phyloP scores from a whole-genome alignment of 2,329 filamentous ascomycete genomes.

The Sarocladiaceae sp. region DNA sequence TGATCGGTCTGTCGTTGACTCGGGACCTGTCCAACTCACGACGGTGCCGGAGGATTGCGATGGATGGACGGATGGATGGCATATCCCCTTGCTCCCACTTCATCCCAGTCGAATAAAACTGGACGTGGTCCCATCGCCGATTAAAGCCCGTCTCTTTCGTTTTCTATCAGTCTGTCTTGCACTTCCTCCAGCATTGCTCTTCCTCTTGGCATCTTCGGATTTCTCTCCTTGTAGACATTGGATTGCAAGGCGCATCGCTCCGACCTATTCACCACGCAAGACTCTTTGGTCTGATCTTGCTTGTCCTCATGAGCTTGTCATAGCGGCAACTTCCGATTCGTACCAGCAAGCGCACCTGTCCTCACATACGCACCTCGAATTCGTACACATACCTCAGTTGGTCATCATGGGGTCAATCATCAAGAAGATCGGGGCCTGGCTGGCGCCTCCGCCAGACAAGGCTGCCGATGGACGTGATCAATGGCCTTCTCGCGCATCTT shows the following conservation, averaged over 20 bases:
- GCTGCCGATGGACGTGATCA: constrained; percentile 40
- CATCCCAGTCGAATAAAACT: constrained; percentile 5
- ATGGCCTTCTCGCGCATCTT: constrained; percentile 49
- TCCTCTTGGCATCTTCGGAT: too few relatives aligned
- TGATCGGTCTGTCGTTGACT: background rate
- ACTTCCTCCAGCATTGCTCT: too few relatives aligned
- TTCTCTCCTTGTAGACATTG: too few relatives aligned
- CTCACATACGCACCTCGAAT: too few relatives aligned
- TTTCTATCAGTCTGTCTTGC: too few relatives aligned
- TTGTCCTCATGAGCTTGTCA: background rate
- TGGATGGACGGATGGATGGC: background rate
- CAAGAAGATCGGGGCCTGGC: constrained; percentile 24
- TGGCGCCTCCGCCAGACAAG: constrained; percentile 30
- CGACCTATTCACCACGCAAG: too few relatives aligned
- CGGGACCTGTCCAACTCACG: background rate
- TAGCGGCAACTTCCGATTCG: background rate
- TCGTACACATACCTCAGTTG: too few relatives aligned
- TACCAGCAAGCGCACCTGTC: background rate
- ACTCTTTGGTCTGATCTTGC: background rate
- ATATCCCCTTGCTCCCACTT: background rate
- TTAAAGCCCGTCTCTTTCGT: background rate
- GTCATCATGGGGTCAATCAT: constrained; percentile 10
- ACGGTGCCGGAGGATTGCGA: constrained; percentile 5
- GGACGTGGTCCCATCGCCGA: constrained; percentile 4
- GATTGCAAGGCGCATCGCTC: too few relatives aligned